Base-by-base conservation (phyloP, 116 monocot species). In the Thalassia testudinum region DNA sequence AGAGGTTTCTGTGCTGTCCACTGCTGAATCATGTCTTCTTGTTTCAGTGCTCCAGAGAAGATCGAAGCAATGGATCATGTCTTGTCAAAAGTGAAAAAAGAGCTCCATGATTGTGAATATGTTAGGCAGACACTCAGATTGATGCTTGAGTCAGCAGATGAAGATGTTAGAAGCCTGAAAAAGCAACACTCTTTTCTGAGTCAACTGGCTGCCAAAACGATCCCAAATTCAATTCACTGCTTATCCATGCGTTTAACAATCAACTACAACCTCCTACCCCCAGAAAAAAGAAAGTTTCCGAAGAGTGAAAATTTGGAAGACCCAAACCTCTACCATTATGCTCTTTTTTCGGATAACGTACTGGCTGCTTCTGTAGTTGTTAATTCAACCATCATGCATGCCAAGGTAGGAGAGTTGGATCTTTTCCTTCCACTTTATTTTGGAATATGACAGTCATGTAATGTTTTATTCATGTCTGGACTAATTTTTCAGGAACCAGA, bases 311-410 rank as follows among this genome's bases (percentile, higher is more conserved):
- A 72, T 53, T 57, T 77, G 37, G 72, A 77, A 60, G 50, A 77
- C 29, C 60, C 72, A 42, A 49, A 52, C 38, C 72, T 72, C 53
- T 77, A 77, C 20, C 77, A 77, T 49, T 77, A 77, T 60, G 77
- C 77, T 6, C 58, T 77, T 14, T 77, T 77, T 40, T 77, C 71
- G n/a, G 78, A 78, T 49, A 78, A 78, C 68, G 78, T 78, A 12
- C 62, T 78, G 62, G 78, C 78, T 62, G 73, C 78, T 42, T 72
- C 78, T 30, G 78, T 78, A 57, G 78, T 78, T 34, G 73, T 78
- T 17, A 78, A 78, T 57, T 78, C 78, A 57, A 73, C 78, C 23
- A 58, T 78, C 21, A 62, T 66, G 59, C 73, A 69, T 65, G 78
- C 78, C 16, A 66, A 73, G 72, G 77, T 77, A 51, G 15, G 45